Evolutionary conservation across 2,329 filamentous ascomycete genomes (phyloP).

Genomic region (Calonectria pseudoturangicola): DNA sequence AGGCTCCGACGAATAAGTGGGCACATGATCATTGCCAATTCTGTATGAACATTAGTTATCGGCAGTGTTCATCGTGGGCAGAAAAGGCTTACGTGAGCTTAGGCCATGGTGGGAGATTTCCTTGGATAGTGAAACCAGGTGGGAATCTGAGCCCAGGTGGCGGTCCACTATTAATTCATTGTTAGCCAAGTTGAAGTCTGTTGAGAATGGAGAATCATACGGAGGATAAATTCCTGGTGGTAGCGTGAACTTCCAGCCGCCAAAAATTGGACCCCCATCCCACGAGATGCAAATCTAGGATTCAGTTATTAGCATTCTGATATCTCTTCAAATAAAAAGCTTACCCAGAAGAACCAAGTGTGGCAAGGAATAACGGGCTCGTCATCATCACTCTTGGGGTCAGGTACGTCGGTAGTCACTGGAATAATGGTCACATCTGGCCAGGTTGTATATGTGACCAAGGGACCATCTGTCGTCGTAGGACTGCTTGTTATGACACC

Average conservation of each 20-base stretch:
- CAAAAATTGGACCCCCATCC: slow-evolving; percentile 28
- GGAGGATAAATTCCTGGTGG: slow-evolving; percentile 38
- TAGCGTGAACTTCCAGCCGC: slow-evolving; percentile 29
- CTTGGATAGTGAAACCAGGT: slow-evolving; percentile 32
- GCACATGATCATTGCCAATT: slow-evolving; percentile 32
- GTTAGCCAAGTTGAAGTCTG: background rate
- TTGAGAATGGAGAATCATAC: background rate
- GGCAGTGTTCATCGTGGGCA: background rate
- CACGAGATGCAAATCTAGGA: slow-evolving; percentile 36
- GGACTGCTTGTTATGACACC: background rate
- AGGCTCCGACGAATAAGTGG: slow-evolving; percentile 32
- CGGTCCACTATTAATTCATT: slow-evolving; percentile 30
- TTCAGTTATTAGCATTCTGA: background rate
- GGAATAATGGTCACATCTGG: slow-evolving; percentile 32
- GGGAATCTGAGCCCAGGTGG: slow-evolving; percentile 31
- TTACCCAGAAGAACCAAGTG: slow-evolving; percentile 41
- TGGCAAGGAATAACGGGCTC: slow-evolving; percentile 30
- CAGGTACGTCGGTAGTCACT: slow-evolving; percentile 23
- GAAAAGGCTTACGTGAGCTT: slow-evolving; percentile 35
- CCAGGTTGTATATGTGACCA: slow-evolving; percentile 37
- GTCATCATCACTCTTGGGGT: slow-evolving; percentile 24
- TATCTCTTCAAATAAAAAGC: background rate
- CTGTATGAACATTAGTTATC: slow-evolving; percentile 12
- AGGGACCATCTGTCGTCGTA: slow-evolving; percentile 25
- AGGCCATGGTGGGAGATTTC: slow-evolving; percentile 40